Evolutionary conservation across 306 rosid species (phyloP), one percentile per base, ranked within the genome.

Genomic region (Oemleria cerasiformis): DNA sequence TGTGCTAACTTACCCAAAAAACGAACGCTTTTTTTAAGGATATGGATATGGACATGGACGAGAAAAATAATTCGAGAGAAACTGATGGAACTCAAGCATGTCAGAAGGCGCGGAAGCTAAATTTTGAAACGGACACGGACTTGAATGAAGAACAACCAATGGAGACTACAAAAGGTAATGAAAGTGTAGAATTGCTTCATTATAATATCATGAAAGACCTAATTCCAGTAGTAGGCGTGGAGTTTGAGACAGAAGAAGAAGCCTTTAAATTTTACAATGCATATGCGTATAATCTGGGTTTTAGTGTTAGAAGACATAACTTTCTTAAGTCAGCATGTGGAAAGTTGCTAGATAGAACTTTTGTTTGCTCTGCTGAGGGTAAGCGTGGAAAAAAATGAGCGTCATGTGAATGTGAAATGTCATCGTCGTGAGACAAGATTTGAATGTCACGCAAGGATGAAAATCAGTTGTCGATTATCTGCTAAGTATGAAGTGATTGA

Each of bases 291-390:
- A 20, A 0, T 2, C 5, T 61, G n/a, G 53, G 56, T 6, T 64
- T 73, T 12, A 54, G 36, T 21, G 42, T 56, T n/a, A n/a, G 23
- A 21, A 1, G 14, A n/a, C 41, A 57, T 30, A 34, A 30, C 3
- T 0, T 3, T 9, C 65, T 10, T 65, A 74, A 17, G 43, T 12
- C 14, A 0, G 9, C n/a, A 0, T 1, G 3, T 51, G 58, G 61
- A 10, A 15, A 42, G 16, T 10, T 54, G 2, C 39, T 1, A 30
- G 34, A 65, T 4, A 42, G 23, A 15, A 14, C 11, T 40, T 53
- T 55, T 74, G 61, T 50, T 54, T 74, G 72, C 55, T 74, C 59
- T 2, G 49, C 39, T 16, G 58, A 74, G 55, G 78, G 78, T 11
- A 16, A 14, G 17, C 58, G 65, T 51, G 57, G 34, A 54, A 30